These are phyloP conservation scores for Vitis cinerea DNA, from an alignment of 164 flowering plant species.

Conservation along the genomic window DNA sequence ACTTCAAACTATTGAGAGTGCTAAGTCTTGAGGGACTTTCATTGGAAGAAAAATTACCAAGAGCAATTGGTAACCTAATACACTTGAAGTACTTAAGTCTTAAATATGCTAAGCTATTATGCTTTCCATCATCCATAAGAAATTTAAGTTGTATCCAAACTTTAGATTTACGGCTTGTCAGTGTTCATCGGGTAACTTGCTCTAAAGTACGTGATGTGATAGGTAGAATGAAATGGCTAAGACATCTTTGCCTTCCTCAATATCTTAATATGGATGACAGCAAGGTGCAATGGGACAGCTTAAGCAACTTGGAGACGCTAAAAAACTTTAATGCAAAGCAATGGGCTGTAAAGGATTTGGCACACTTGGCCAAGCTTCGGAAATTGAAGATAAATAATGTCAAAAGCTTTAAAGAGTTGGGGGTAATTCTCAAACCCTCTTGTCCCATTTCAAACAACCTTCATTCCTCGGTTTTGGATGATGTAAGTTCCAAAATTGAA, in stretches of 20 bases:
- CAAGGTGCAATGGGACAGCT: constrained; percentile 9
- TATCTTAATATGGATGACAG: too few species aligned
- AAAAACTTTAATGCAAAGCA: background rate
- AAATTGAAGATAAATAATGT: background rate
- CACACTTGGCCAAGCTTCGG: constrained; percentile 6
- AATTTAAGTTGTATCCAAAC: constrained; percentile 17
- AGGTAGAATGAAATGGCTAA: constrained; percentile 19
- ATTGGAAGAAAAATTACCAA: background rate
- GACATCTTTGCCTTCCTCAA: constrained; percentile 8
- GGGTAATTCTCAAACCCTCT: background rate
- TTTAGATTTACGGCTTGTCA: constrained; percentile 5
- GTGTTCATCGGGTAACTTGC: background rate
- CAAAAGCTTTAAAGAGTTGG: background rate
- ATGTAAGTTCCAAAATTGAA: background rate
- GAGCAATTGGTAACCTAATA: constrained; percentile 16
- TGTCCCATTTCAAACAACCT: background rate
- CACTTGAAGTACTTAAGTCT: constrained; percentile 30
- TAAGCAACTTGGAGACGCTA: constrained; percentile 22
- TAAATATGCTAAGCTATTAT: too few species aligned
- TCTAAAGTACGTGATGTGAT: constrained; percentile 8
- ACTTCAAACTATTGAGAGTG: constrained; percentile 15
- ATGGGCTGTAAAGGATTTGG: constrained; percentile 9
- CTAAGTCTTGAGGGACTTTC: constrained; percentile 7
- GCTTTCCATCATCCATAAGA: constrained; percentile 21
- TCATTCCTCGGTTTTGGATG: background rate